Evolutionary conservation across 202 grass and related monocot species (phyloP), one percentile per base, ranked within the genome.

Genomic region (Dendrocalamus latiflorus): DNA sequence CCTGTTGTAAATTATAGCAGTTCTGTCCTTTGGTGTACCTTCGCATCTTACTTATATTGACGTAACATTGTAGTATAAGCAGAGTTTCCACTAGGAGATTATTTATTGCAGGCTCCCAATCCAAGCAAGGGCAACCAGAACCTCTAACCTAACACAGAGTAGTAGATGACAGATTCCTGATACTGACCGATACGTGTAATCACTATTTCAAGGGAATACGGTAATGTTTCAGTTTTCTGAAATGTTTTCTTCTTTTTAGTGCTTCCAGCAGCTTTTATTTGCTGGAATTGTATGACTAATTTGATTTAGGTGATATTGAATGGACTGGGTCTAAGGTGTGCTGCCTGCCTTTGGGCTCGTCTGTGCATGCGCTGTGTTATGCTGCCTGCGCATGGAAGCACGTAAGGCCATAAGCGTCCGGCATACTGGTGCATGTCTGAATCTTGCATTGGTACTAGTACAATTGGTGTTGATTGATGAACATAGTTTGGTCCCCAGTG

Each of bases 401-500:
- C 55, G 26, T 26, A 26, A 26, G 26, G 26, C 26, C 26, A 22
- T 30, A 36, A 42, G 21, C 38, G 4, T 59, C 20, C 63, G 26
- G 9, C 10, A 5, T 57, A 70, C 55, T 13, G 5, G 18, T 70
- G 53, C 54, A 85, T 41, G 34, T 24, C 17, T 28, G 26, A 75
- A 75, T 63, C 45, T 36, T 86, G 72, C 57, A 18, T 54, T 8
- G 53, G 12, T 54, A 49, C 11, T 88, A 9, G 61, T 42, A 44
- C 5, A 82, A 10, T 45, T 72, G 77, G 73, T 83, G 59, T 60
- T 58, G 67, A 86, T 86, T 60, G 73, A 51, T 83, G 50, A 86
- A 83, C 74, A 79, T 83, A 75, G 55, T 83, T 57, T 83, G 68
- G 79, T 83, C 80, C 78, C 62, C 61, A 68, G 37, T 80, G 67